Conservation (phyloP, 1,139 yeast genomes). For the Protomyces lactucae-debilis region DNA sequence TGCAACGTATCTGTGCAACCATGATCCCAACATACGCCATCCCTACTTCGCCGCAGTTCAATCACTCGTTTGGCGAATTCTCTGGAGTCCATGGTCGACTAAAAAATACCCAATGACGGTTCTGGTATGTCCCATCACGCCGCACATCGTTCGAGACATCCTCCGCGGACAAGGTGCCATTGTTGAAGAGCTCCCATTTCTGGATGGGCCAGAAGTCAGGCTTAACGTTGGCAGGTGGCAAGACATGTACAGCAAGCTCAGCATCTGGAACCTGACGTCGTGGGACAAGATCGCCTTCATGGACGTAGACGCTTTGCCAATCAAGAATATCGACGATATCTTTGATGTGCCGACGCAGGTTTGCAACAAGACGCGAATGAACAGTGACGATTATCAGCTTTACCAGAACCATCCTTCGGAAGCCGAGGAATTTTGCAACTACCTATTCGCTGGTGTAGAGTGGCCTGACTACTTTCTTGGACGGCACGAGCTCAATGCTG, state of each 20-base stretch:
- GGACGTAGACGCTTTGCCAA: constrained; percentile 77
- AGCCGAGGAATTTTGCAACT: constrained; percentile 3
- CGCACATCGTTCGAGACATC: neutral
- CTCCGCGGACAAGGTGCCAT: constrained; percentile 12
- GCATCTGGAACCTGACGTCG: constrained; percentile 58
- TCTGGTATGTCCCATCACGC: constrained; percentile 16
- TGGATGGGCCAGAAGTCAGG: neutral
- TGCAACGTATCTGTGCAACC: constrained; percentile 13
- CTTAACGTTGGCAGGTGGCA: constrained; percentile 10
- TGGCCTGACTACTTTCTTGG: constrained; percentile 4
- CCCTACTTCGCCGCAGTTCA: constrained; percentile 12
- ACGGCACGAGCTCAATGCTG: constrained; percentile 9
- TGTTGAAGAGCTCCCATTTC: constrained; percentile 4
- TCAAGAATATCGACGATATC: constrained; percentile 45
- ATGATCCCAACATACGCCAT: constrained; percentile 4
- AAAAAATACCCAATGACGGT: constrained; percentile 5
- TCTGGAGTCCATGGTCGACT: constrained; percentile 11
- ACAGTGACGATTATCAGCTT: neutral
- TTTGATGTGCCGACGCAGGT: constrained; percentile 37
- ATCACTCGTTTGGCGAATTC: constrained; percentile 9
- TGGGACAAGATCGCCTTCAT: constrained; percentile 64
- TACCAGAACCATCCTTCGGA: neutral
- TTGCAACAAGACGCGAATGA: constrained; percentile 1
- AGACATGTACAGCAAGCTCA: constrained; percentile 34
- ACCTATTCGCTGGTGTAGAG: constrained; percentile 6